Conservation (phyloP, 768 basidiomycete genomes). For the Suillus clintonianus region DNA sequence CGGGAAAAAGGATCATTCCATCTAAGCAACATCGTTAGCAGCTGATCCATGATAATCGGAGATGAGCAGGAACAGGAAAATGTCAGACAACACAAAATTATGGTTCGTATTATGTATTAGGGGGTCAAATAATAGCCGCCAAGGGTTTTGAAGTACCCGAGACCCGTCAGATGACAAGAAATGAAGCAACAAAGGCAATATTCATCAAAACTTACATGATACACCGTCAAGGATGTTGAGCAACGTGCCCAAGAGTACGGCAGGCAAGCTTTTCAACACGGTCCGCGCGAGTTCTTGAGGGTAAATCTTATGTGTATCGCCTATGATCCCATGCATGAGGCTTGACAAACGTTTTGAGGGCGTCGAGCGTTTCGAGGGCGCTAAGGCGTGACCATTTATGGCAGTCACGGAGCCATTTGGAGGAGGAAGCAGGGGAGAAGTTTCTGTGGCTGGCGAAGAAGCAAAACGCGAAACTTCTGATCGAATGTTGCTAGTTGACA, state of each 20-base stretch:
- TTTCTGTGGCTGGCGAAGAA: neutral
- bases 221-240: constrained; percentile 94
- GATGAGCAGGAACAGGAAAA: neutral
- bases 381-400: neutral
- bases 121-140: neutral
- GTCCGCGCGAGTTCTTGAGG: constrained; percentile 5
- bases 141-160: neutral
- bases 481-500: neutral
- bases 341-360: neutral
- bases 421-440: neutral
- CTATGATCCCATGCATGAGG: neutral
- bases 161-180: constrained; percentile 2
- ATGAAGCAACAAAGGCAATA: neutral
- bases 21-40: constrained; percentile 42
- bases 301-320: neutral
- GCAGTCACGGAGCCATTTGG: neutral
- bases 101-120: constrained; percentile 6
- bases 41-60: neutral
- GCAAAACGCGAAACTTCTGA: neutral
- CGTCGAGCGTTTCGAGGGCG: neutral
- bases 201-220: constrained; percentile 57
- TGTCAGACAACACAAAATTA: neutral
- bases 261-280: constrained; percentile 60
- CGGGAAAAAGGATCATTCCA: constrained; percentile 96
- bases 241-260: constrained; percentile 80